These are phyloP conservation scores for Paracorniculantispora psalliotae DNA, from an alignment of 2,329 filamentous ascomycete species.

Conservation along the genomic window DNA sequence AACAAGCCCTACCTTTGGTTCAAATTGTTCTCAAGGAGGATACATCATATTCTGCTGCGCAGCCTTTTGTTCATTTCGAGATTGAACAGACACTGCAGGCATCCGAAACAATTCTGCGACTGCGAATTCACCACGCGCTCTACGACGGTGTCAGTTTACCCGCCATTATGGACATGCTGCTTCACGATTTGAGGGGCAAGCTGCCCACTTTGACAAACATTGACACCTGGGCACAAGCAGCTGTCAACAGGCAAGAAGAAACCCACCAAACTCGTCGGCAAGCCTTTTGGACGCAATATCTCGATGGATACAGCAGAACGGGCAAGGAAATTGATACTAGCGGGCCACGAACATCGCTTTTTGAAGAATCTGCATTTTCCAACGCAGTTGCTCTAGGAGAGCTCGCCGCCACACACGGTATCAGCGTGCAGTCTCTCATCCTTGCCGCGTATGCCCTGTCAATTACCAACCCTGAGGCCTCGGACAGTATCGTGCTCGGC, in stretches of 20 bases:
- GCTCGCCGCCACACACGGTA: slow-evolving; percentile 44
- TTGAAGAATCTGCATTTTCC: not conserved
- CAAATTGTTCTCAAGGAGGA: slow-evolving; percentile 51
- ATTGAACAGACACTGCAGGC: not conserved
- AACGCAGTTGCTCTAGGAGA: not conserved
- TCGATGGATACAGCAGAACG: slow-evolving; percentile 19
- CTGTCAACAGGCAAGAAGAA: slow-evolving; percentile 23
- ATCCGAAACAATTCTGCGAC: slow-evolving; percentile 32
- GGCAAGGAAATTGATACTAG: slow-evolving; percentile 20
- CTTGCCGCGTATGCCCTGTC: slow-evolving; percentile 42
- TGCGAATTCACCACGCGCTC: slow-evolving; percentile 76
- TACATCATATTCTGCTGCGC: not conserved
- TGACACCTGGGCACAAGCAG: slow-evolving; percentile 33
- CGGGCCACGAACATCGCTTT: slow-evolving; percentile 27
- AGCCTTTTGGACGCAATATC: slow-evolving; percentile 40
- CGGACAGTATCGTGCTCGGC: slow-evolving; percentile 56
- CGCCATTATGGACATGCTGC: slow-evolving; percentile 47
- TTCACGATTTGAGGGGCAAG: slow-evolving; percentile 17
- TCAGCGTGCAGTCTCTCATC: slow-evolving; percentile 56
- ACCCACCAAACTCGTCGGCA: slow-evolving; percentile 15
- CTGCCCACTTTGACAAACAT: not conserved
- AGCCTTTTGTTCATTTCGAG: slow-evolving; percentile 23
- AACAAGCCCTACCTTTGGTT: slow-evolving; percentile 47
- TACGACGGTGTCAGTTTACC: slow-evolving; percentile 83
- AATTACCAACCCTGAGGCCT: not conserved